phyloP scores from a whole-genome alignment of 768 basidiomycete species.

The Trametes maxima region DNA sequence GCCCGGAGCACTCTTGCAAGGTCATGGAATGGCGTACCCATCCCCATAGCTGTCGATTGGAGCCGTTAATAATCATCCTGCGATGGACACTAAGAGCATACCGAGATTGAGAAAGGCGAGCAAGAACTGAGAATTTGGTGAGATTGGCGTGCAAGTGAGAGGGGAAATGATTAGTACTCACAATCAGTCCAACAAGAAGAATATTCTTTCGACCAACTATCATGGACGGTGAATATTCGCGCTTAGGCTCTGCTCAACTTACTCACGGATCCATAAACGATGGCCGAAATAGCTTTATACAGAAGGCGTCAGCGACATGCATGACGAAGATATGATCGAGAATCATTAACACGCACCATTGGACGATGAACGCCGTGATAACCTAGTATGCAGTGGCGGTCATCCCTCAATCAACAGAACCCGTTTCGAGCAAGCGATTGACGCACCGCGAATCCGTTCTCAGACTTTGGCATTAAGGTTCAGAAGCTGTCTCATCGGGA shows the following conservation, averaged over 20 bases:
- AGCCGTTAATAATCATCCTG: too few relatives aligned
- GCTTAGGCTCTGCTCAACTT: not conserved
- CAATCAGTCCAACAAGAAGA: not conserved
- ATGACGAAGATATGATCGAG: not conserved
- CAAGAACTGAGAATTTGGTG: not conserved
- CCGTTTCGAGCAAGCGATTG: too few relatives aligned
- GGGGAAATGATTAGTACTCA: not conserved
- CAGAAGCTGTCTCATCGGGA: not conserved
- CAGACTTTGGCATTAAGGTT: not conserved
- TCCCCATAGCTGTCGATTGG: too few relatives aligned
- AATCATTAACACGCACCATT: not conserved
- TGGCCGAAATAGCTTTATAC: not conserved
- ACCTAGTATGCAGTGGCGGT: not conserved
- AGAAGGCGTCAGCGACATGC: not conserved
- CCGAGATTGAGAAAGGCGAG: not conserved
- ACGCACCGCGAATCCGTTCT: not conserved
- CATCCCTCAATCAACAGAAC: not conserved
- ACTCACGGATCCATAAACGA: slow-evolving; percentile 1
- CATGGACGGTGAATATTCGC: not conserved
- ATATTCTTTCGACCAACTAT: not conserved
- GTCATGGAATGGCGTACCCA: too few relatives aligned
- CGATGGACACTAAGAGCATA: not conserved
- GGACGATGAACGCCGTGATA: not conserved
- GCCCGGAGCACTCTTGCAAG: too few relatives aligned
- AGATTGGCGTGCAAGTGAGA: not conserved